Conservation (phyloP, 495 filamentous ascomycete species). For the Penicillium tannophilum region DNA sequence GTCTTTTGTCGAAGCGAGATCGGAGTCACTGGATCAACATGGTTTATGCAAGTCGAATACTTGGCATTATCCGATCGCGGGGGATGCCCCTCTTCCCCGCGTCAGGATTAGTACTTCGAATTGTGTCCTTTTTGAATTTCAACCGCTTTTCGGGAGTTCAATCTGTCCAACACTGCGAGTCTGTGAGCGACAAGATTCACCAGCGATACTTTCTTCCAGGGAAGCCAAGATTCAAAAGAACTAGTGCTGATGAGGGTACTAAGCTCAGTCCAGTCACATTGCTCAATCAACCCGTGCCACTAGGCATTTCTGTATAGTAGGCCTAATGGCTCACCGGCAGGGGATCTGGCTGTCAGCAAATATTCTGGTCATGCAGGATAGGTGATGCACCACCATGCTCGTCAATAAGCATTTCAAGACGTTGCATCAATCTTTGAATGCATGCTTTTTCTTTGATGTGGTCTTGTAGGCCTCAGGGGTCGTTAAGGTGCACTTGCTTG, state of each 20-base stretch:
- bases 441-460: too few relatives aligned
- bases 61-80: slow-evolving; percentile 5
- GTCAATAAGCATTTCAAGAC: too few relatives aligned
- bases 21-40: not conserved
- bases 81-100: slow-evolving; percentile 5
- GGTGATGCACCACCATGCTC: too few relatives aligned
- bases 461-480: too few relatives aligned
- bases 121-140: not conserved
- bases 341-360: too few relatives aligned
- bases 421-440: too few relatives aligned
- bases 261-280: not conserved
- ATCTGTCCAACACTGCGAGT: not conserved
- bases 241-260: not conserved
- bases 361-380: too few relatives aligned
- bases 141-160: not conserved
- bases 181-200: not conserved
- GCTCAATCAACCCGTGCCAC: slow-evolving; percentile 2
- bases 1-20: not conserved
- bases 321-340: too few relatives aligned
- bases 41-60: not conserved
- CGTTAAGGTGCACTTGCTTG: too few relatives aligned
- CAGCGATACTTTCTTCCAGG: not conserved
- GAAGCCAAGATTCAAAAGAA: not conserved
- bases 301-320: not conserved
- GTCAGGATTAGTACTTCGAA: not conserved